Evolutionary conservation across 805 yeast genomes (phyloP), one percentile per base, ranked within the genome.

Genomic region (Kuraishia ogatae): DNA sequence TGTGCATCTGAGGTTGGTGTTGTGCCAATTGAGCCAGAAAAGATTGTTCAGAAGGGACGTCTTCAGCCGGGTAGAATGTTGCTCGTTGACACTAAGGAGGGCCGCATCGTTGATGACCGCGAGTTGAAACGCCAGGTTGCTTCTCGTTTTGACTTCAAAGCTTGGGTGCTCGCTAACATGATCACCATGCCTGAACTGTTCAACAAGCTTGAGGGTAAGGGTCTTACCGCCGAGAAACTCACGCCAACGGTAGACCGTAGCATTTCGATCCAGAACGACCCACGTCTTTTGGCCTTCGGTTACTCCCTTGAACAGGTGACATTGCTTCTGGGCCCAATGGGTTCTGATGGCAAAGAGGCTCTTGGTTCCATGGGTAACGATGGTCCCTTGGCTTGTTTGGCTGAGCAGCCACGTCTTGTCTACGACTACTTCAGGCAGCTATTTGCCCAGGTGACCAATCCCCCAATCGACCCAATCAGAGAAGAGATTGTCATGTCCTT

Each of bases 1-100:
- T 93, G 97, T 75, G 99, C 97, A 6, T 91, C 97, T 17, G 99
- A 93, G 74, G 99, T 93, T 58, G 99, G 99, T 73, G 97, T 93
- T 39, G 85, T 93, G 63, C 94, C 88, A 63, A 84, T 94, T 58
- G 94, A 85, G 59, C 85, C 97, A 21, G 88, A 84, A 61, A 79
- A 82, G 60, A 83, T 93, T 56, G 79, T 91, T 57, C 88, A 87
- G 66, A 93, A 93, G 79, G 99, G 99, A 54, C 83, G 97, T 66
- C 79, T 93, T 66, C 90, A 88, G 65, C 99, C 99, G 1, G 99
- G 99, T 57, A 85, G 96, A 70, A 89, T 93, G 96, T 79, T 93
- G 61, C 79, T 93, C 58, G 97, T 94, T 52, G 99, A 93, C 71
- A 94, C 98, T 58, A 82, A 87, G 68, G 87, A 84, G 68, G 97